A percentile compares a stretch with the other conserved stretches of the same genome.
Evolutionary conservation across 306 rosid genomes (phyloP).

Genomic region (Canavalia gladiata): DNA sequence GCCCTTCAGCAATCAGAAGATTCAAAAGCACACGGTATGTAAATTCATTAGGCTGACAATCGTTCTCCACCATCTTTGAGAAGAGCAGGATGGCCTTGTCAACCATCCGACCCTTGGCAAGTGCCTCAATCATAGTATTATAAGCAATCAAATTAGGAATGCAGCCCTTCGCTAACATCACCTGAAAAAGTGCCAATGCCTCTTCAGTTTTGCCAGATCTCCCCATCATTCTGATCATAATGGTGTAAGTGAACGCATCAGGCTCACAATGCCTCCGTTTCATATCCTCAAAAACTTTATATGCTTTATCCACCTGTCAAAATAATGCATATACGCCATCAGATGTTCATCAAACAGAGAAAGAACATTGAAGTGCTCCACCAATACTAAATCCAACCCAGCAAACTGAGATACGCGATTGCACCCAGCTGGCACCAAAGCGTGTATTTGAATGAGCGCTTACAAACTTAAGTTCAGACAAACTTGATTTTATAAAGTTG

Average conservation of each 20-base stretch:
- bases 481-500: too few relatives aligned
- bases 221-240: constrained; percentile 93
- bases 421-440: neutral
- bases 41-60: constrained; percentile 85
- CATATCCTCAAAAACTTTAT: constrained; percentile 87
- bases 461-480: too few relatives aligned
- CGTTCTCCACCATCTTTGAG: constrained; percentile 77
- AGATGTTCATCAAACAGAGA: constrained; percentile 15
- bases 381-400: neutral
- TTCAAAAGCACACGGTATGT: constrained; percentile 78
- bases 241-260: constrained; percentile 83
- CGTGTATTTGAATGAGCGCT: too few relatives aligned
- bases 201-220: constrained; percentile 70
- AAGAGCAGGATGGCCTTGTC: constrained; percentile 79
- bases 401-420: neutral
- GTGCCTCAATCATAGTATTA: constrained; percentile 87
- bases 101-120: constrained; percentile 79
- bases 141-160: constrained; percentile 72
- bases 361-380: neutral
- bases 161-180: constrained; percentile 72
- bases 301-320: constrained; percentile 77
- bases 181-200: constrained; percentile 66
- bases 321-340: constrained; percentile 48
- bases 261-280: constrained; percentile 84
- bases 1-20: constrained; percentile 79